A percentile compares a stretch with the other conserved stretches of the same genome.
phyloP scores from a whole-genome alignment of 192 early-diverging fungal species.

The Gonapodya prolifera region DNA sequence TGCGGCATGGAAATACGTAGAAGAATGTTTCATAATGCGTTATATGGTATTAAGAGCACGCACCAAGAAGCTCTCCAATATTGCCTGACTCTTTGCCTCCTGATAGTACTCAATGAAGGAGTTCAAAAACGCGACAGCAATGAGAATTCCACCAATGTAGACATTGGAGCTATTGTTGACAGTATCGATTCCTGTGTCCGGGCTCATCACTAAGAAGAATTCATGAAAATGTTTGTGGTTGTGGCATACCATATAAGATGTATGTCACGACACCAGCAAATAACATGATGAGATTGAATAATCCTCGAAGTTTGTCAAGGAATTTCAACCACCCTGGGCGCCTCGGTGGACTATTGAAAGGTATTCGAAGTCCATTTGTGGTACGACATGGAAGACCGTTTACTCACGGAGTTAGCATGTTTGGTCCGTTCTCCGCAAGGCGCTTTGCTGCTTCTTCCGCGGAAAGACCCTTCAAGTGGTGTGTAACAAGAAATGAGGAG shows the following conservation, averaged over 20 bases:
- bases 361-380: neutral
- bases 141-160: constrained; percentile 81
- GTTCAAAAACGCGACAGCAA: constrained; percentile 79
- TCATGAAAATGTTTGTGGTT: no score
- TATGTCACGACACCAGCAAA: constrained; percentile 69
- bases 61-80: constrained; percentile 78
- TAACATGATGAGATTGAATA: constrained; percentile 87
- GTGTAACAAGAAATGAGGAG: neutral
- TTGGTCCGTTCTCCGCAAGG: constrained; percentile 63
- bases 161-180: constrained; percentile 65
- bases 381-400: neutral
- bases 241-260: constrained; percentile 66
- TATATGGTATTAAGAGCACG: neutral
- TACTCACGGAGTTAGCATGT: constrained; percentile 57
- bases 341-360: constrained; percentile 44
- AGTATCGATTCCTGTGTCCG: no score
- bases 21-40: constrained; percentile 9
- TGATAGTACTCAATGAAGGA: constrained; percentile 89
- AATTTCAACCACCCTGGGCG: constrained; percentile 62
- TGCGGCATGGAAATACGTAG: constrained; percentile 12
- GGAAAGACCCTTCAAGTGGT: constrained; percentile 54
- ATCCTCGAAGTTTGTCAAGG: constrained; percentile 52
- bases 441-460: constrained; percentile 44
- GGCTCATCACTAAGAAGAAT: no score
- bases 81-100: constrained; percentile 74